Base-by-base conservation (phyloP, 257 asterid genomes). In the Euphrasia confusa region DNA sequence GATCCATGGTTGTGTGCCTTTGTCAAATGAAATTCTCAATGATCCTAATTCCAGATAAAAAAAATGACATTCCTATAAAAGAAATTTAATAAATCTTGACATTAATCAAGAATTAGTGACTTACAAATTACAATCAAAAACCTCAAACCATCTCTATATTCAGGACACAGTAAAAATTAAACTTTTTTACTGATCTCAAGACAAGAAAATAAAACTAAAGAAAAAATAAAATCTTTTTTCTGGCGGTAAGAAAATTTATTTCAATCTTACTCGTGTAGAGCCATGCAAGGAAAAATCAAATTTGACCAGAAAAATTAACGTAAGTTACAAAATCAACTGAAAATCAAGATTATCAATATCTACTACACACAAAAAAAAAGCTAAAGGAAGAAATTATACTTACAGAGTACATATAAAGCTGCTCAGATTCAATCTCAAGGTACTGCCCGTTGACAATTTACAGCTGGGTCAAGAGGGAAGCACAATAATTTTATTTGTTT, bases 1-100 rank as follows among this genome's bases (percentile, higher is more conserved):
- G 69, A 68, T 90, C 97, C 97, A 90, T 89, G 12, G 48, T 57
- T 66, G 8, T 8, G 42, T 37, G 42, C 11, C 42, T 37, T 9
- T 54, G 52, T 11, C 61, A 27, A n/a, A 54, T 13, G 35, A 64
- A 44, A 68, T 62, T 35, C 40, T 56, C 54, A 30, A 28, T 30
- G 26, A 64, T 45, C 24, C 24, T 30, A 3, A 42, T 58, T 70
- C 56, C 55, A 26, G 27, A 58, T 0, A 58, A 30, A 45, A 18
- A 2, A 50, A 15, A 50, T 12, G 11, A 42, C 4, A 42, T 1
- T 12, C 21, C 26, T 32, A 45, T 35, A 28, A 61, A 55, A 21
- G 24, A 21, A 21, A 21, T 21, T 21, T 14, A 35, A 9, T 52
- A 58, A 37, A 39, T 30, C 61, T 30, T 44, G 15, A 10, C 67